These are phyloP conservation scores for Senecio squalidus DNA, from an alignment of 140 eudicot species.

Conservation along the genomic window DNA sequence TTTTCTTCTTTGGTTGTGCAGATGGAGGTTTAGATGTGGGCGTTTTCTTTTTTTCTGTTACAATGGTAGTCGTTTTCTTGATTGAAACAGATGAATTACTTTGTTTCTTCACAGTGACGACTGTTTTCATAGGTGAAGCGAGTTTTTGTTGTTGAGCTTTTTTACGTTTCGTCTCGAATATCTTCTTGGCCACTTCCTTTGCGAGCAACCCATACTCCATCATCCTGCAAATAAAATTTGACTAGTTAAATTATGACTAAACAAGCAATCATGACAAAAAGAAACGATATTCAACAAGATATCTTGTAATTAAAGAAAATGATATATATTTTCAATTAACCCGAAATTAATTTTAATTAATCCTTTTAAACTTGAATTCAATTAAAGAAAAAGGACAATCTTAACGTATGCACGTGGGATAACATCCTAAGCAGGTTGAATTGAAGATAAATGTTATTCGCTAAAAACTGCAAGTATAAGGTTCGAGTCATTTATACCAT, in stretches of 20 bases:
- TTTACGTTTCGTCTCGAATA: constrained; percentile 53
- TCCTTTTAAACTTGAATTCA: neutral
- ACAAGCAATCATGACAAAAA: neutral
- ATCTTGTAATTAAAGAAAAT: neutral
- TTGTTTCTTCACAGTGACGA: constrained; percentile 51
- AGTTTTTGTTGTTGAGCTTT: constrained; percentile 57
- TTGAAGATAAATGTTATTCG: too few relatives aligned
- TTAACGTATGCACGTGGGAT: neutral
- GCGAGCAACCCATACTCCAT: constrained; percentile 85
- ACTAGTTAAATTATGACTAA: neutral
- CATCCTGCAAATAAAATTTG: constrained; percentile 49
- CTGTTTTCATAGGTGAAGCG: constrained; percentile 61
- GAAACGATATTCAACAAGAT: neutral
- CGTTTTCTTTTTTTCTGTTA: constrained; percentile 47
- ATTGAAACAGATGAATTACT: constrained; percentile 38
- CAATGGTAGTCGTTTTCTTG: constrained; percentile 33
- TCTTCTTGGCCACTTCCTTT: constrained; percentile 52
- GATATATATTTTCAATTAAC: neutral
- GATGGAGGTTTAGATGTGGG: constrained; percentile 32
- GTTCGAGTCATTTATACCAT: neutral
- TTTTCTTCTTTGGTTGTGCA: constrained; percentile 47
- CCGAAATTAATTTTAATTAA: neutral
- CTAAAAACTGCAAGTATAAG: neutral
- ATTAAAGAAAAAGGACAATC: neutral
- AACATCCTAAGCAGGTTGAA: neutral